Base-by-base conservation (phyloP, 2,329 filamentous ascomycete genomes). In the Lasiodiplodia citricola region DNA sequence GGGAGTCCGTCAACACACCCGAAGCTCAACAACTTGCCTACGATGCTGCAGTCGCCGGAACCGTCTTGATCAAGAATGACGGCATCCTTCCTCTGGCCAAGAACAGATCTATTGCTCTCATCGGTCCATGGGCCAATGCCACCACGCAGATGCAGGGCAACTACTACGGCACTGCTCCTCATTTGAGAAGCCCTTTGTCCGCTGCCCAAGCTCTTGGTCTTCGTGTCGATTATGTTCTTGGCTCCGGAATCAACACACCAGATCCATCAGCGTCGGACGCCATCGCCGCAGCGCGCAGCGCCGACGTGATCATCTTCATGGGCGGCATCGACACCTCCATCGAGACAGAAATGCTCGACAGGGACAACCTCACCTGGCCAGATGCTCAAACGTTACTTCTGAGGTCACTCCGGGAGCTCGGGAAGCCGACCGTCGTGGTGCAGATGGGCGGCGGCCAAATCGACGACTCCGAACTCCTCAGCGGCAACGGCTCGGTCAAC, bases 71-170 rank as follows among this genome's bases (percentile, higher is more conserved):
- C 13, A 87, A 87, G 75, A 87, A 87, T 69, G 83, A 87, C 57
- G 82, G 81, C 8, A 75, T 78, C 0, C 75, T 87, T 1, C 86
- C 85, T 0, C 74, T 87, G 4, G 57, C 74, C 2, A 73, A 80
- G 4, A 72, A 74, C 4, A 74, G 80, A 13, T 82, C 77, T 5
- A 79, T 90, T 4, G 87, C 86, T 0, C 77, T 90, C 52, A 79
- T 90, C 31, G 88, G 88, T 0, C 83, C 83, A 57, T 90, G 87
- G 83, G 87, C 85, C 2, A 87, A 87, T 63, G 85, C 85, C 6
- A 87, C 86, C 0, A 79, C 77, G 4, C 83, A 88, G 69, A 83
- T 90, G 79, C 86, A 86, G 60, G 57, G 57, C 0, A 87, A 87
- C 72, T 90, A 91, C 76, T 81, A 74, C 68, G 88, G 88, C 35